Evolutionary conservation across 1,284 basidiomycete genomes (phyloP), one percentile per base, ranked within the genome.

Genomic region (Trichosporon inkin): DNA sequence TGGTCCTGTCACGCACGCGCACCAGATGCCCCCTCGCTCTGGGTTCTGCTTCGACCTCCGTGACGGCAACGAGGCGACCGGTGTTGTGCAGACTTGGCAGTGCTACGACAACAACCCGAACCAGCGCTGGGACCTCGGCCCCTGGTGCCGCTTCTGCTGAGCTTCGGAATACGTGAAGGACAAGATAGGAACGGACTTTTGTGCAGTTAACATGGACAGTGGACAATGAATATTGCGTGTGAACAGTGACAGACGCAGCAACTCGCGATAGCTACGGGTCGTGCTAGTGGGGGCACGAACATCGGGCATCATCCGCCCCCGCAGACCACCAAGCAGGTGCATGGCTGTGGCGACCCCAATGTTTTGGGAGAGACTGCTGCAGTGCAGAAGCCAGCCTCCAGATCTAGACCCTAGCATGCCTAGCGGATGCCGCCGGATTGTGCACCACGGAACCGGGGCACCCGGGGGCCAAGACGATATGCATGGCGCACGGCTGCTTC

Each of bases 31-130:
- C 6, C 35, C 44, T 6, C 44, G 24, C 35, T 40, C 39, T 10
- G 44, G 53, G 51, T 28, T 44, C 17, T 68, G 67, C 53, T 53
- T 68, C 56, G 68, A 68, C 44, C 59, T 70, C 17, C 63, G 61
- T 10, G 64, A 70, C 53, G 60, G 58, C 39, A 61, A 62, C 58
- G 37, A 55, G 35, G 37, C 55, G 47, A 32, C 63, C 39, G 56
- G 58, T 16, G 20, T 20, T 35, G 56, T 65, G 13, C 69, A 71
- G 62, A 56, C 60, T 24, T 68, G 66, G 65, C 35, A 59, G 40
- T 68, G 67, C 53, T 53, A 54, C 41, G 62, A 58, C 11, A 61
- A 57, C 35, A 67, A 68, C 60, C 52, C 53, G 19, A 65, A 68
- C 55, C 68, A 70, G 61, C 53, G 61, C 34, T 59, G 61, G 61